Evolutionary conservation across 768 basidiomycete species (phyloP), one percentile per base, ranked within the genome.

Genomic region (Lyophyllum shimeji): DNA sequence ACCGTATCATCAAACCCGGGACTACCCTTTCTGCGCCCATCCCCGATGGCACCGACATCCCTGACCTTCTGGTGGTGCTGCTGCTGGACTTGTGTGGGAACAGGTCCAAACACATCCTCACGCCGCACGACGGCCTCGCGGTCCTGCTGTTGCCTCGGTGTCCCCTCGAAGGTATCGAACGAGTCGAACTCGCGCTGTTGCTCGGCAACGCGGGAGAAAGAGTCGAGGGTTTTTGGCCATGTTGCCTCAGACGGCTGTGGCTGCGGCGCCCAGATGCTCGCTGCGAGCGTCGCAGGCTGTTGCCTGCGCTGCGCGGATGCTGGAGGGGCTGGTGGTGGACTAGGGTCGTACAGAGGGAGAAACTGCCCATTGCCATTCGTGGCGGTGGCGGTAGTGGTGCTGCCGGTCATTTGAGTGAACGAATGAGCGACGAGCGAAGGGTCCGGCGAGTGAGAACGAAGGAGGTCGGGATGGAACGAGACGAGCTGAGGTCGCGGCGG

Each of bases 191-290:
- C 70, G 42, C 65, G 73, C 63, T 29, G 29, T 29, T 83, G 73
- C 64, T 82, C 82, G 8, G 76, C 73, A 21, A 75, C 77, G 33
- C 81, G 79, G 51, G 80, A 79, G 63, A 86, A 86, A 3, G 85
- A 72, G 56, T 87, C 85, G 33, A 87, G 71, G 34, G 86, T 75
- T 57, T 77, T 78, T 20, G 89, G 86, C 90, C 90, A 93, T 12
- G 83, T 79, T 5, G 76, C 65, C 18, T 86, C 86, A 15, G 81
- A 78, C 5, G 82, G 81, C 67, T 86, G 88, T 3, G 89, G 87
- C 66, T 87, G 88, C 7, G 90, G 90, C 0, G 90, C 90, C 90
- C 90, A 93, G 59, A 93, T 92, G 49, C 89, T 90, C 13, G 77
- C 78, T 53, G 74, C 63, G 46, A 77, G 74, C 7, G 77, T 76